Evolutionary conservation across 768 basidiomycete genomes (phyloP), one percentile per base, ranked within the genome.

Genomic region (Kwoniella bestiolae): DNA sequence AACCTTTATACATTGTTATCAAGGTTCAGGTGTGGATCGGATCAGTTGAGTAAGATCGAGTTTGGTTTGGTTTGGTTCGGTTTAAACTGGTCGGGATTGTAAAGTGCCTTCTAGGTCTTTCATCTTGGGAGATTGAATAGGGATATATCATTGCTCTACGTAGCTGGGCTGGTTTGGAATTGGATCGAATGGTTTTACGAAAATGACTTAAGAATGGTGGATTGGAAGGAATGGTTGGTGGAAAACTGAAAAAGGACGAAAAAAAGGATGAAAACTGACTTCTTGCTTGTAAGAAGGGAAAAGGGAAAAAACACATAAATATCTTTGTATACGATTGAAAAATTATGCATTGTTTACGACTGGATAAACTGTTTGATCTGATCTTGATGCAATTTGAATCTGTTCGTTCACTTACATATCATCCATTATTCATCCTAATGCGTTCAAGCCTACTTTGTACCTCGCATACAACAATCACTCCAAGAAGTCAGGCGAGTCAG

Each of bases 321-420:
- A 29, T 5, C 26, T 25, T 47, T 47, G 25, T 47, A 47, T 47
- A 47, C 11, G 11, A 7, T 21, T 47, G 46, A n/a, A n/a, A n/a
- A 47, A 9, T 47, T n/a, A 49, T 51, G 50, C 50, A 51, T 31
- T 32, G 29, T 51, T 14, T 51, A 51, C 5, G 50, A 51, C 50
- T 29, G 50, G 14, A 5, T 9, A 21, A 25, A n/a, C n/a, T n/a
- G n/a, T n/a, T n/a, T n/a, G n/a, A n/a, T n/a, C n/a, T n/a, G n/a
- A n/a, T n/a, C n/a, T n/a, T 38, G 38, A 3, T 38, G 38, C 38
- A 38, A 12, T 38, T 38, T 11, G 38, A 12, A 38, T 38, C 9
- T n/a, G n/a, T n/a, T n/a, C n/a, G n/a, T n/a, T n/a, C n/a, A n/a
- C n/a, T n/a, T n/a, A n/a, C n/a, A n/a, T n/a, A n/a, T n/a, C n/a